A percentile compares a stretch with the other conserved stretches of the same genome.
These are phyloP conservation scores for Haplosporangium sp. DNA, from an alignment of 371 early-diverging fungal species.

Conservation along the genomic window DNA sequence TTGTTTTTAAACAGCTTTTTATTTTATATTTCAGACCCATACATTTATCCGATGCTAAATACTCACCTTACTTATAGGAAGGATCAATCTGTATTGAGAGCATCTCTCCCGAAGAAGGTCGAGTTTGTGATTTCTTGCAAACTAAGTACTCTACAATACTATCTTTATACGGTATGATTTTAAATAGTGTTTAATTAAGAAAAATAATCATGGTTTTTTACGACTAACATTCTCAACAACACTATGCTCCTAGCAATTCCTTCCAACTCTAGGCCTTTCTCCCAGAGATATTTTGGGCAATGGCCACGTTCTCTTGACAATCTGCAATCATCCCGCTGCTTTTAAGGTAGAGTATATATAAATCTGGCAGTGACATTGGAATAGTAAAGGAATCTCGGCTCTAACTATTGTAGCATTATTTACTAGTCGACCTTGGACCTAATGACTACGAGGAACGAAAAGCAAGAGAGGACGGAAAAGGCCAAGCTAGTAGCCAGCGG, in stretches of 20 bases:
- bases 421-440: not conserved
- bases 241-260: constrained; percentile 6
- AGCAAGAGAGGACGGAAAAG: not conserved
- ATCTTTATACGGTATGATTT: constrained; percentile 59
- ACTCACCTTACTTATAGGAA: constrained; percentile 43
- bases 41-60: not conserved
- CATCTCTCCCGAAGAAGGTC: constrained; percentile 72
- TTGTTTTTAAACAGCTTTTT: not conserved
- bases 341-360: constrained; percentile 56
- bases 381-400: not conserved
- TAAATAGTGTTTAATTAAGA: not conserved
- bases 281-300: constrained; percentile 22
- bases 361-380: not conserved
- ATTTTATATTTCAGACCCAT: not conserved
- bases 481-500: not conserved
- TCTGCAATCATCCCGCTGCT: constrained; percentile 82
- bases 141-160: constrained; percentile 66
- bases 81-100: constrained; percentile 62
- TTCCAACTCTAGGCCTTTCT: constrained; percentile 7
- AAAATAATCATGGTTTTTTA: not conserved
- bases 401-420: too few relatives aligned
- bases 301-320: constrained; percentile 58
- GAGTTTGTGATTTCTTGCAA: constrained; percentile 79
- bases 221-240: not conserved
- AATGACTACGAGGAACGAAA: not conserved